Evolutionary conservation across 345 rosid genomes (phyloP).

Genomic region (Syzygium aromaticum): DNA sequence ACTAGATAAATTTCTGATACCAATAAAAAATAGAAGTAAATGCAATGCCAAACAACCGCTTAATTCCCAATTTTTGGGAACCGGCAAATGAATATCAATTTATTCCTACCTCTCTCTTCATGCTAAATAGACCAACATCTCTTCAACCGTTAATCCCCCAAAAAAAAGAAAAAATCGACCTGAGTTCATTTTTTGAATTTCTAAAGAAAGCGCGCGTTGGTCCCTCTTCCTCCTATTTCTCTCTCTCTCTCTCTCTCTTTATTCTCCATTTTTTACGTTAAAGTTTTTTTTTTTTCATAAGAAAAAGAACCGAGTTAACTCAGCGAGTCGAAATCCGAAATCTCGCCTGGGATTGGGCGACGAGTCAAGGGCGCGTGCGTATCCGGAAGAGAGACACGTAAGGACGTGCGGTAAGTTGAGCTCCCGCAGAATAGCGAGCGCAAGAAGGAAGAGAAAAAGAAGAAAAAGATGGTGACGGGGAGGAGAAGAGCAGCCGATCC

Average conservation of each 20-base stretch:
- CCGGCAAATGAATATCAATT: neutral
- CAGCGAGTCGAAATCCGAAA: neutral
- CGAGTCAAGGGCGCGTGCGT: neutral
- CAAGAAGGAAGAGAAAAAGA: fast-evolving
- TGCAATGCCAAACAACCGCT: neutral
- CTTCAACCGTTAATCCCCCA: neutral
- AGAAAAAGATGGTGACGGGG: neutral
- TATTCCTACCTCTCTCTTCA: neutral
- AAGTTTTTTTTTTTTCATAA: neutral
- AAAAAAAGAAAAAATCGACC: neutral
- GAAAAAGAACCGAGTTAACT: neutral
- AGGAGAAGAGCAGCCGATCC: neutral
- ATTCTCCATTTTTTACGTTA: neutral
- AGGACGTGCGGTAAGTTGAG: neutral
- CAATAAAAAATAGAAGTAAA: too few species aligned
- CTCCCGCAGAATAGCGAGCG: neutral
- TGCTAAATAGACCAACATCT: neutral
- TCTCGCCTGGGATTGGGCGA: too few species aligned
- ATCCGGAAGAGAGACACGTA: neutral
- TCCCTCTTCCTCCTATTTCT: neutral
- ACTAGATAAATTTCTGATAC: neutral
- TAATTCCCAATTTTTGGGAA: too few species aligned
- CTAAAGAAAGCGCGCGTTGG: neutral
- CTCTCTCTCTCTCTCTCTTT: neutral
- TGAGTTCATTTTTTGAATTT: neutral